phyloP scores from a whole-genome alignment of 2,329 filamentous ascomycete genomes.

The Aspergillus jensenii region DNA sequence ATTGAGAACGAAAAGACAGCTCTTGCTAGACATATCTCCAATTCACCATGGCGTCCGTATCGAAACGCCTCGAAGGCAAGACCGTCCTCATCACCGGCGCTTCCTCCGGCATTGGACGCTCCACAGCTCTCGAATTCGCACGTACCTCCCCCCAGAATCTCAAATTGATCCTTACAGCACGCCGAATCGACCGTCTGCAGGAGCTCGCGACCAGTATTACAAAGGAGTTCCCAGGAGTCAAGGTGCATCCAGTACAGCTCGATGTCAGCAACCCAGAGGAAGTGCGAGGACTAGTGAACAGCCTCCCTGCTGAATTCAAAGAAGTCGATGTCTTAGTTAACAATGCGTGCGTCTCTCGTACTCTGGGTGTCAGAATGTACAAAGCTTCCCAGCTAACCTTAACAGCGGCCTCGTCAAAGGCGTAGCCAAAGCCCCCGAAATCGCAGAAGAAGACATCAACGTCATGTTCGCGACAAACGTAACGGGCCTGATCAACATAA shows the following conservation, averaged over 20 bases:
- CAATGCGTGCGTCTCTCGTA: neutral
- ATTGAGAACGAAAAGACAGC: neutral
- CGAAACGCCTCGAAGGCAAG: constrained; percentile 1
- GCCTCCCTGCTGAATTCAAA: neutral
- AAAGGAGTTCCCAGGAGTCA: neutral
- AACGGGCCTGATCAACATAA: neutral
- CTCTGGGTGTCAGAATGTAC: neutral
- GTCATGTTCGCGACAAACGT: constrained; percentile 6
- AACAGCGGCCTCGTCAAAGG: constrained; percentile 2
- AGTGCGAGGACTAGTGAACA: neutral
- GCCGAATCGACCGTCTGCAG: neutral
- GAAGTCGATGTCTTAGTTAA: constrained; percentile 1
- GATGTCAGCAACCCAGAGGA: neutral
- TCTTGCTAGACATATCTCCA: neutral
- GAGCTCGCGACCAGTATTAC: neutral
- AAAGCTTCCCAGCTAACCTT: no score
- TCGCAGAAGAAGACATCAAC: neutral
- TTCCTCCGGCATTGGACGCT: constrained; percentile 1
- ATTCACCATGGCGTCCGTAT: neutral
- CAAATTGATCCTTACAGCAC: constrained; percentile 1
- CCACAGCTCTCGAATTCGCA: constrained; percentile 5
- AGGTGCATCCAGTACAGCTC: neutral
- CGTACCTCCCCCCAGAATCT: neutral
- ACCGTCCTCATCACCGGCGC: constrained; percentile 4
- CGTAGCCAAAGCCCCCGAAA: neutral